Evolutionary conservation across 805 yeast species (phyloP), one percentile per base, ranked within the genome.

Genomic region (Cephaloascus albidus): DNA sequence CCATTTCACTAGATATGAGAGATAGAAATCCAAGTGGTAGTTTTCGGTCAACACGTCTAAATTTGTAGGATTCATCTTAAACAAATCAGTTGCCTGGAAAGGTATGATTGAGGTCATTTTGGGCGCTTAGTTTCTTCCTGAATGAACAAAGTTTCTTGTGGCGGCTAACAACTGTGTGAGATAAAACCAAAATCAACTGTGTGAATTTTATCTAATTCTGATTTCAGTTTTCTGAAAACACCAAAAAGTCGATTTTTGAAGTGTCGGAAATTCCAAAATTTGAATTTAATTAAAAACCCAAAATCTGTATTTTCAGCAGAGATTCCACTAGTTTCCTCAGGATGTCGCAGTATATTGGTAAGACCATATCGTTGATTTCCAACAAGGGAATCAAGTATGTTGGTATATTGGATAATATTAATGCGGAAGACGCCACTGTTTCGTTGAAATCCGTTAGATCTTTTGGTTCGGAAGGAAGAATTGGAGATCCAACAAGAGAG

Each of bases 331-430:
- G 28, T 8, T 8, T 23, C 35, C 41, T 28, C 38, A 37, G 41
- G 35, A 93, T 93, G 97, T 82, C 97, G 36, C 88, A 88, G 54
- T 89, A 82, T 60, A 84, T 88, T 48, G 97, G 97, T 8, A 86
- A 86, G 58, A 81, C 90, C 38, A 86, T 88, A 50, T 78, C 93
- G 19, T 69, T 87, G 56, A 74, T 84, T 45, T 81, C 94, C 42
- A 77, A 76, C 54, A 80, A 84, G 50, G 86, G 85, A 31, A 80
- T 85, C 44, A 79, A 95, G 46, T 90, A 90, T 55, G 93, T 87
- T 42, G 98, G 98, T 26, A 65, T 76, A n/a, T 71, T 90, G 54
- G 87, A 85, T 47, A 81, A 78, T 48, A 86, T 93, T 52, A 87
- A 87, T 58, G 93, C 95, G 20, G 89, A 85, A 43, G 84, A 83